These are phyloP conservation scores for Cylindricascospora bacillispora DNA, from an alignment of 1,139 yeast species.

Conservation along the genomic window DNA sequence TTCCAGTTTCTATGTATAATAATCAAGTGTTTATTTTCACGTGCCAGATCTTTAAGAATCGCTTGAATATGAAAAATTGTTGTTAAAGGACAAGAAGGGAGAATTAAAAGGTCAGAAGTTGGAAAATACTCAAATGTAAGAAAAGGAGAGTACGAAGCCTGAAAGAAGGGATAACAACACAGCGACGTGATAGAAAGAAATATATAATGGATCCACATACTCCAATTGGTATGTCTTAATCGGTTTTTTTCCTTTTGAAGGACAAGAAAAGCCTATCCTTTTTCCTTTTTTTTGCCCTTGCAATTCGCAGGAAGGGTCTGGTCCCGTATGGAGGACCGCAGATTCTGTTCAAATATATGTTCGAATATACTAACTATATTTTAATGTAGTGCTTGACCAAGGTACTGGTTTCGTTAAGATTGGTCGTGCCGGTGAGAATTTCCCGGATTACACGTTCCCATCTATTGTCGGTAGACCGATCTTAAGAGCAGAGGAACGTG, in stretches of 20 bases:
- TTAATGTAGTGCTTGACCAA: constrained; percentile 90
- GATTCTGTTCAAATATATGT: too few species aligned
- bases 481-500: constrained; percentile 89
- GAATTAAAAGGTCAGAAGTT: too few species aligned
- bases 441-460: constrained; percentile 97
- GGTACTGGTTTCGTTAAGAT: constrained; percentile 97
- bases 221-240: constrained; percentile 24
- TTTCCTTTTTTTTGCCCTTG: too few species aligned
- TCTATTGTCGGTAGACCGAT: constrained; percentile 98
- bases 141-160: background rate
- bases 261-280: background rate
- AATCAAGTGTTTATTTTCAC: background rate
- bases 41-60: background rate
- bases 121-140: background rate
- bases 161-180: too few species aligned
- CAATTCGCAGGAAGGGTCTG: too few species aligned
- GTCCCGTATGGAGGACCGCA: too few species aligned
- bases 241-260: background rate
- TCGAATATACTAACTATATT: too few species aligned
- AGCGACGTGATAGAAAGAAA: too few species aligned
- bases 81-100: too few species aligned
- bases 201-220: constrained; percentile 26
- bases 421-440: constrained; percentile 93
- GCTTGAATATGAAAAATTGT: too few species aligned
- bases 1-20: background rate